phyloP scores from a whole-genome alignment of 129 eudicot species.

The Artemisia argyi region DNA sequence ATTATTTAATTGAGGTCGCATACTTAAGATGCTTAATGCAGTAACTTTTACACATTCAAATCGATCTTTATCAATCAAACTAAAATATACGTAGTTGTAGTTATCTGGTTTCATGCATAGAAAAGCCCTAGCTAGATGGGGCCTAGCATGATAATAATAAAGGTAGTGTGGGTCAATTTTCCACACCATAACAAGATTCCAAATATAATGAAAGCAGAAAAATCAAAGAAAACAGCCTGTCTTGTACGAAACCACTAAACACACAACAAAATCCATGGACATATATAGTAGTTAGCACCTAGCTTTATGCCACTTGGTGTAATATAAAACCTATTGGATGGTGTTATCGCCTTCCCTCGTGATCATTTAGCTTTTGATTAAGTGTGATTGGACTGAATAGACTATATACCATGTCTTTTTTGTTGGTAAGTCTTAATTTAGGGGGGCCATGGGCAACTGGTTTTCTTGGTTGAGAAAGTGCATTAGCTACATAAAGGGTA shows the following conservation, averaged over 20 bases:
- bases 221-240: conserved; percentile 29
- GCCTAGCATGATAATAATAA: conserved; percentile 21
- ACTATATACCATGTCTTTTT: too few species aligned
- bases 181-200: conserved; percentile 9
- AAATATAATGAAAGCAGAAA: not conserved
- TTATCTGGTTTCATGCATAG: not conserved
- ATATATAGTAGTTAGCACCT: not conserved
- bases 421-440: too few species aligned
- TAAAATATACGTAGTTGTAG: too few species aligned
- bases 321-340: not conserved
- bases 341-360: too few species aligned
- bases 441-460: not conserved
- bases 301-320: too few species aligned
- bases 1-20: too few species aligned
- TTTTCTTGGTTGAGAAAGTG: conserved; percentile 4
- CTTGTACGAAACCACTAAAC: conserved; percentile 6
- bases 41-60: too few species aligned
- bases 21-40: too few species aligned
- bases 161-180: conserved; percentile 29
- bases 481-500: not conserved
- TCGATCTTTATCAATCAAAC: too few species aligned
- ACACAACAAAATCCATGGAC: conserved; percentile 17
- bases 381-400: too few species aligned
- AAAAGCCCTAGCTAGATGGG: conserved; percentile 25
- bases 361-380: too few species aligned